Conservation (phyloP, 2,329 filamentous ascomycete genomes). For the Scolecobasidium constrictum region DNA sequence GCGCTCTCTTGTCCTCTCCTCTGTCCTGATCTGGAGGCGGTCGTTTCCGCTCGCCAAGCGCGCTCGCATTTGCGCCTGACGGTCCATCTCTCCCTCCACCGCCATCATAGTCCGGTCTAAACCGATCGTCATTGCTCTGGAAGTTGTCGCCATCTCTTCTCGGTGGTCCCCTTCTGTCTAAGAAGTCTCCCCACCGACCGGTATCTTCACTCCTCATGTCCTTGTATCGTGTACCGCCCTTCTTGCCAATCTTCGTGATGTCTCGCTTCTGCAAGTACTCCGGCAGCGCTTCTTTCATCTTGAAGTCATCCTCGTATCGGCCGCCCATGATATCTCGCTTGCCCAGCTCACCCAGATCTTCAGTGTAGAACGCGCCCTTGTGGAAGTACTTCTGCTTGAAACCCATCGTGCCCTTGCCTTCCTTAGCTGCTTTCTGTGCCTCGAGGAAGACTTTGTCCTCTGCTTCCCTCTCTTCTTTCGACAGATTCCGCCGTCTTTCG, state of each 20-base stretch:
- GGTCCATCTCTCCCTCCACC: conserved; percentile 34
- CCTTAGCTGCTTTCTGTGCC: conserved; percentile 65
- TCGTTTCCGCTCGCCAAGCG: conserved; percentile 52
- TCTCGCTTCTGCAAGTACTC: conserved; percentile 89
- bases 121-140: conserved; percentile 48
- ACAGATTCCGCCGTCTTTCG: conserved; percentile 78
- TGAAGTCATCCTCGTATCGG: conserved; percentile 70
- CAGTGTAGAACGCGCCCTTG: conserved; percentile 90
- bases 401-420: conserved; percentile 65
- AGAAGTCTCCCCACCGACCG: conserved; percentile 65
- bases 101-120: conserved; percentile 47
- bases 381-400: conserved; percentile 97
- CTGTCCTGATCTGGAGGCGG: conserved; percentile 25
- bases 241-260: conserved; percentile 86
- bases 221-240: conserved; percentile 80
- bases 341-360: conserved; percentile 64
- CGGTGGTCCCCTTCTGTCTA: conserved; percentile 27
- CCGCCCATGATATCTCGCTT: conserved; percentile 79
- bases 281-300: conserved; percentile 71
- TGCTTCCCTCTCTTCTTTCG: conserved; percentile 69
- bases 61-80: conserved; percentile 60
- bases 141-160: conserved; percentile 2
- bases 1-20: conserved; percentile 33
- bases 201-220: conserved; percentile 88
- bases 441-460: conserved; percentile 75